phyloP scores from a whole-genome alignment of 2,329 filamentous ascomycete species.

The Penicillium sp. region DNA sequence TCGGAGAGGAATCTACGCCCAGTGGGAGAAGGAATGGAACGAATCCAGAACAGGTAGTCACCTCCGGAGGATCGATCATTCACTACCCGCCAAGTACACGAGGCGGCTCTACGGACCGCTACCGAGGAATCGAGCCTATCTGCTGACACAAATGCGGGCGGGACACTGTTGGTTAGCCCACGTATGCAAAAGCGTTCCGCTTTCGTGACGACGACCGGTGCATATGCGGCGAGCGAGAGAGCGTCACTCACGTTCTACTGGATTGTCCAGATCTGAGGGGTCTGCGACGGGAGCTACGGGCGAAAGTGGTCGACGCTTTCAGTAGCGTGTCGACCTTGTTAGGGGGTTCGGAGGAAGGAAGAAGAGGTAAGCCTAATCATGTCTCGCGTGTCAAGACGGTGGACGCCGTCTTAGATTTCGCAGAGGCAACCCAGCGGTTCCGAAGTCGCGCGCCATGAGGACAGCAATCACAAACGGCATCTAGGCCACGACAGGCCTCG shows the following conservation, averaged over 20 bases:
- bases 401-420: neutral
- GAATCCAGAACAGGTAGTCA: neutral
- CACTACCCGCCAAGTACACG: neutral
- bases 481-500: conserved; percentile 1
- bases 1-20: neutral
- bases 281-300: neutral
- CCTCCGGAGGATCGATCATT: neutral
- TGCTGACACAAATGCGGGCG: conserved; percentile 16
- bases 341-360: neutral
- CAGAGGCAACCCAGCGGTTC: neutral
- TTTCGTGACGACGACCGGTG: conserved; percentile 8
- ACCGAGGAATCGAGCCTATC: conserved; percentile 10
- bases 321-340: neutral
- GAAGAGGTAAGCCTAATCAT: neutral
- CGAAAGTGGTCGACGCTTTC: neutral
- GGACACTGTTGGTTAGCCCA: conserved; percentile 15
- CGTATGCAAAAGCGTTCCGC: conserved; percentile 3
- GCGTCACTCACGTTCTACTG: conserved; percentile 13
- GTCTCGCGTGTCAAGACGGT: neutral
- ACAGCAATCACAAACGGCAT: neutral
- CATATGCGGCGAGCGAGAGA: conserved; percentile 15
- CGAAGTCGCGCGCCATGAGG: neutral
- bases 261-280: conserved; percentile 3
- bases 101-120: conserved; percentile 1
- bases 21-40: neutral